Percentiles rank a stretch among this genome's conserved stretches.
Evolutionary conservation across 2,329 filamentous ascomycete genomes (phyloP).

Genomic region (Colletotrichum euphorbiae): DNA sequence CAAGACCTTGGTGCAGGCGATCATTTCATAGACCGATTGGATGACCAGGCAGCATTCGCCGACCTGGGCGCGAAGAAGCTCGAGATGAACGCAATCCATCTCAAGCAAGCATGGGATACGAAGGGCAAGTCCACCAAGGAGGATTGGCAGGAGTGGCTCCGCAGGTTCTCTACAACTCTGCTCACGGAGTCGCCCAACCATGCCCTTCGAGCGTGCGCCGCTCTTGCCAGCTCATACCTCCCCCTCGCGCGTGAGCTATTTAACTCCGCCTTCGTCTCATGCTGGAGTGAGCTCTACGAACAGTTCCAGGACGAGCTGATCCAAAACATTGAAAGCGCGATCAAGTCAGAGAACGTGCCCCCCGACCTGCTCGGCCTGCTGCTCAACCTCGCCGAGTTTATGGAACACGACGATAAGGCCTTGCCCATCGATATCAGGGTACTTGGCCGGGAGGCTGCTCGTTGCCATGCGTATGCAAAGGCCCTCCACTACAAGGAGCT

Average conservation of each 20-base stretch:
- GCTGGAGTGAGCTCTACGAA: constrained; percentile 97
- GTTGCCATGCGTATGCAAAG: constrained; percentile 98
- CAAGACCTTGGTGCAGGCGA: constrained; percentile 92
- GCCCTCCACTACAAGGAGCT: constrained; percentile 98
- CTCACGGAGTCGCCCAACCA: constrained; percentile 97
- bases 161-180: constrained; percentile 93
- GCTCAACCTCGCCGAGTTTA: constrained; percentile 97
- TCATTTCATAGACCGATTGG: constrained; percentile 79
- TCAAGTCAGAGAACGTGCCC: constrained; percentile 94
- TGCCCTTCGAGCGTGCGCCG: constrained; percentile 91
- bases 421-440: constrained; percentile 97
- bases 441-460: constrained; percentile 92
- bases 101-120: constrained; percentile 97
- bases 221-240: constrained; percentile 89
- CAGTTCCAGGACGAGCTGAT: constrained; percentile 98
- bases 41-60: constrained; percentile 79
- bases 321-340: constrained; percentile 92
- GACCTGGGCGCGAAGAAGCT: constrained; percentile 94
- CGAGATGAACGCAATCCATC: constrained; percentile 95
- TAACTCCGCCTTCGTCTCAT: constrained; percentile 98
- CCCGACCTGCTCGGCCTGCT: constrained; percentile 95
- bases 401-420: constrained; percentile 99
- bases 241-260: constrained; percentile 94
- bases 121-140: constrained; percentile 97
- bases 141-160: constrained; percentile 99